Conservation (phyloP, 2,329 filamentous ascomycete species). For the Verticillium albo-atrum region DNA sequence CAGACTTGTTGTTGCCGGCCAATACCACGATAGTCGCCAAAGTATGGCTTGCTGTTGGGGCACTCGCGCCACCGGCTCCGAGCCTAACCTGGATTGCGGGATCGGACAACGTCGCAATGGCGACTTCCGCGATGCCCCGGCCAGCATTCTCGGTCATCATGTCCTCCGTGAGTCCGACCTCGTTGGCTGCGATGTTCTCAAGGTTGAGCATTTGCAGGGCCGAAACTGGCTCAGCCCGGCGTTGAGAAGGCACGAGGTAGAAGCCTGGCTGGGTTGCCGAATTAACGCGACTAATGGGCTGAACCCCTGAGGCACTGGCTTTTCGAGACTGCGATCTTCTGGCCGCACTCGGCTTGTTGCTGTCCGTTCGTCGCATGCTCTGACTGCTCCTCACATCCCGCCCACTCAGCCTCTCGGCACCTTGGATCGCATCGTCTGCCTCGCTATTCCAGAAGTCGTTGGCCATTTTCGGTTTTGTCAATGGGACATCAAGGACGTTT, state of each 20-base stretch:
- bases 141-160: constrained; percentile 91
- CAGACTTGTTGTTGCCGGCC: constrained; percentile 93
- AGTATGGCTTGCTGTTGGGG: constrained; percentile 17
- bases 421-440: constrained; percentile 55
- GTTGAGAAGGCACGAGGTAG: constrained; percentile 50
- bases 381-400: constrained; percentile 48
- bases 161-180: constrained; percentile 81
- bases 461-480: constrained; percentile 30
- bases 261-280: constrained; percentile 42
- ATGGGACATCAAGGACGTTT: constrained; percentile 72
- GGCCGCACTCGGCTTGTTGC: constrained; percentile 39
- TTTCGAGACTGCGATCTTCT: constrained; percentile 55
- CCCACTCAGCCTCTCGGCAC: constrained; percentile 41
- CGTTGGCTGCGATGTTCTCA: constrained; percentile 84
- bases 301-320: constrained; percentile 39
- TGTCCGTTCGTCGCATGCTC: constrained; percentile 45
- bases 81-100: constrained; percentile 54
- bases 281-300: constrained; percentile 43
- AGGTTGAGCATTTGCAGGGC: constrained; percentile 86
- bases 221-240: constrained; percentile 58
- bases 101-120: constrained; percentile 63
- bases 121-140: constrained; percentile 80
- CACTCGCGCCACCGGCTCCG: constrained; percentile 29
- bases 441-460: constrained; percentile 71
- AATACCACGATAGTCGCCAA: constrained; percentile 61